phyloP scores from a whole-genome alignment of 768 basidiomycete genomes.

The Lentinula detonsa region DNA sequence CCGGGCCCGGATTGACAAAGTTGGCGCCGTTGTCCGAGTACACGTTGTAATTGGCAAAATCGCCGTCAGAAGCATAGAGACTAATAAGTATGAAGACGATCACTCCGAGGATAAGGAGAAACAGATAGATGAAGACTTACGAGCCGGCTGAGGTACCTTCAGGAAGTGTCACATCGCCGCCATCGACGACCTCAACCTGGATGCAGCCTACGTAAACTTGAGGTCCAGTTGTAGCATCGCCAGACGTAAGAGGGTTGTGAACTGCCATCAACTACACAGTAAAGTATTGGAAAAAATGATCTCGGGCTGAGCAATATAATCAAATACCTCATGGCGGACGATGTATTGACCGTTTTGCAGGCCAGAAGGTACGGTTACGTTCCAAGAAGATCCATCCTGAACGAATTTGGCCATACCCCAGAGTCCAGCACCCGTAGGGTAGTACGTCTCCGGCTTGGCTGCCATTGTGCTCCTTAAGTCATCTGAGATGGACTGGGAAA shows the following conservation, averaged over 20 bases:
- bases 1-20: constrained; percentile 2
- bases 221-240: constrained; percentile 14
- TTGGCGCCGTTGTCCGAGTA: neutral
- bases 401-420: constrained; percentile 21
- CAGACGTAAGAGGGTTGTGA: constrained; percentile 15
- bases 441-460: constrained; percentile 15
- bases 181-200: constrained; percentile 5
- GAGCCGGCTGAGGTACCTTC: constrained; percentile 4
- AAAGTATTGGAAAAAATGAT: neutral
- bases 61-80: constrained; percentile 5
- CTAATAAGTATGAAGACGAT: neutral
- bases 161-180: neutral
- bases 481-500: constrained; percentile 13
- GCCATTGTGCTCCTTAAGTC: constrained; percentile 15
- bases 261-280: constrained; percentile 10
- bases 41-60: constrained; percentile 7
- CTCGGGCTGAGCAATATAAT: neutral
- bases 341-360: constrained; percentile 18
- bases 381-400: constrained; percentile 15
- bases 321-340: constrained; percentile 15
- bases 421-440: constrained; percentile 13
- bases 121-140: neutral
- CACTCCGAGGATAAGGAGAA: neutral
- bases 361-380: constrained; percentile 13
- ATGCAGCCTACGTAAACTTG: constrained; percentile 15